Base-by-base conservation (phyloP, 306 rosid species). In the Castanospermum australe region DNA sequence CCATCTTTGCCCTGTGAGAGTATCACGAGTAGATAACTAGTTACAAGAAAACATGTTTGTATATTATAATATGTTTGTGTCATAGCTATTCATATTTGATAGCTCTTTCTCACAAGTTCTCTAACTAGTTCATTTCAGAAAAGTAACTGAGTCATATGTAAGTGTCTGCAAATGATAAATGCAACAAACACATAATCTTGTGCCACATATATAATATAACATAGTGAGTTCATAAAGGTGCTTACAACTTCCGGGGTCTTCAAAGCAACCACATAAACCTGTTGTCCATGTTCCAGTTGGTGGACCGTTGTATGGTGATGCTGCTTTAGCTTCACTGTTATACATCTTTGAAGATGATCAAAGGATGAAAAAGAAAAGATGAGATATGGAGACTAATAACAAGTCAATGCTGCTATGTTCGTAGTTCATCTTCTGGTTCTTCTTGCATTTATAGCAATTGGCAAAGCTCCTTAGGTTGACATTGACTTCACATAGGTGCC, bases 201-300 rank as follows among this genome's bases (percentile, higher is more conserved):
- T 60, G 67, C 42, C 42, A 60, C 9, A n/a, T n/a, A n/a, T n/a
- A n/a, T n/a, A n/a, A n/a, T n/a, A n/a, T 38, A 12, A 25, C 41
- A 67, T 36, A 13, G 47, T 33, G 13, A 76, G 64, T 38, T 38
- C 2, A 33, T 64, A 50, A 63, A 55, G 8, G 59, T 22, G 25
- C 68, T 61, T 79, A 84, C 87, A 79, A 22, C 18, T 84, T 42
- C 75, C 82, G 5, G 51, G 48, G 11, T 79, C 87, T 42, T 79
- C 78, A 76, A n/a, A 84, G 81, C 84, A 84, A 32, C 47, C 84
- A 39, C 36, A 84, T 79, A 84, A 62, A 33, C 82, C 82, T 0
- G 84, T 79, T 41, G 84, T 79, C 87, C 87, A 84, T 79, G 39
- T 24, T 6, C 84, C 79, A 0, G 74, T 28, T 11, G 78, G 59